These are phyloP conservation scores for Ophiostoma fasciatum DNA, from an alignment of 2,329 filamentous ascomycete genomes.

Conservation along the genomic window DNA sequence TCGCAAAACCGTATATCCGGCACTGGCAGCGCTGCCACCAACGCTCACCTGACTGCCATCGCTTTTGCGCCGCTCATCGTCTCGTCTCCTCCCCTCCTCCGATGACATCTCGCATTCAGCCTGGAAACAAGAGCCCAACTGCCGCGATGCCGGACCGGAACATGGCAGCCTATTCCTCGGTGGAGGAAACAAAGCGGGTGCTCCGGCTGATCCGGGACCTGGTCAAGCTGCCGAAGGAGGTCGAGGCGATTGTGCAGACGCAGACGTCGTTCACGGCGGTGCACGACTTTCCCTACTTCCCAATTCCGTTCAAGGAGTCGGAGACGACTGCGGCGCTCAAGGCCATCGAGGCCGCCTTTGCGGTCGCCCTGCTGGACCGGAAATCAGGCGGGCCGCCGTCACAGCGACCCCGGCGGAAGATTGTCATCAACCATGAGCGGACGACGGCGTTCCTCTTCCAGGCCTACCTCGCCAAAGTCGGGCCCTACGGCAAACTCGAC, in stretches of 20 bases:
- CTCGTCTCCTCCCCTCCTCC: too few relatives aligned
- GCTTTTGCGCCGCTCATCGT: too few relatives aligned
- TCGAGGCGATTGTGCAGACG: constrained; percentile 1
- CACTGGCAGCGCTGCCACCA: too few relatives aligned
- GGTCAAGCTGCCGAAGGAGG: constrained; percentile 2
- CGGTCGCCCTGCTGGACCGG: constrained; percentile 36
- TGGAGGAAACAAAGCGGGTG: constrained; percentile 8
- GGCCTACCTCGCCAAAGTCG: constrained; percentile 40
- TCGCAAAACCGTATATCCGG: too few relatives aligned
- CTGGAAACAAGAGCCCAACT: too few relatives aligned
- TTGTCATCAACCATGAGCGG: constrained; percentile 33
- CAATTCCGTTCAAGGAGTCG: constrained; percentile 11
- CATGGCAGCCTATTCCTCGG: constrained; percentile 10
- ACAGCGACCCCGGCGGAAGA: not conserved
- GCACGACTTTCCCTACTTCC: constrained; percentile 13
- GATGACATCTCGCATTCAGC: too few relatives aligned
- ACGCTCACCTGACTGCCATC: too few relatives aligned
- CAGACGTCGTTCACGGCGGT: constrained; percentile 6
- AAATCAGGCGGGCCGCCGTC: constrained; percentile 38
- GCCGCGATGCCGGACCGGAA: not conserved
- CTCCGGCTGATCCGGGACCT: constrained; percentile 13
- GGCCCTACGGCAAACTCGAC: constrained; percentile 33
- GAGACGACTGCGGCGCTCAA: constrained; percentile 9
- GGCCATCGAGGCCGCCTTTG: constrained; percentile 37
- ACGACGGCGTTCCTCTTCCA: constrained; percentile 42